phyloP scores from a whole-genome alignment of 1,284 basidiomycete genomes.

The Rugosomyces carneus region DNA sequence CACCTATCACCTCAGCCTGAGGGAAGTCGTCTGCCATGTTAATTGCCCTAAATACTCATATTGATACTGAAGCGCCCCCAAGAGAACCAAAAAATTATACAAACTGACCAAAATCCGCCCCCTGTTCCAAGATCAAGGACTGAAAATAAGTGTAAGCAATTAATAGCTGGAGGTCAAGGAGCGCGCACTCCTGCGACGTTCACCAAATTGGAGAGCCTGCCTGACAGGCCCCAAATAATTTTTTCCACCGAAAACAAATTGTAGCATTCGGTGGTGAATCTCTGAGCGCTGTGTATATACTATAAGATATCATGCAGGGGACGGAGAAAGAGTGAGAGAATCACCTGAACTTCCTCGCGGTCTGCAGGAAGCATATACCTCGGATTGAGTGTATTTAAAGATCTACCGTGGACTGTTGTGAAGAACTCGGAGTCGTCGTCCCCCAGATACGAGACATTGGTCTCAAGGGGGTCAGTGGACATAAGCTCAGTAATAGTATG shows the following conservation, averaged over 20 bases:
- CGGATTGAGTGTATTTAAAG: slow-evolving; percentile 43
- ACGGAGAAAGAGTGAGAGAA: neutral
- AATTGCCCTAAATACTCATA: slow-evolving; percentile 41
- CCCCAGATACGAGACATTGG: slow-evolving; percentile 22
- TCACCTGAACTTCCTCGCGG: slow-evolving; percentile 52
- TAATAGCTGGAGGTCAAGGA: slow-evolving; percentile 12
- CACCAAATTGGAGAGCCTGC: slow-evolving; percentile 44
- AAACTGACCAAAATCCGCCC: slow-evolving; percentile 47
- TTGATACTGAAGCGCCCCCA: neutral
- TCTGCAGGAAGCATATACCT: slow-evolving; percentile 58
- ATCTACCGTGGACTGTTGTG: slow-evolving; percentile 38
- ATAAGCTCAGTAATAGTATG: slow-evolving; percentile 13
- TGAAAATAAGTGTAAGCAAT: slow-evolving; percentile 20
- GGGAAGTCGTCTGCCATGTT: slow-evolving; percentile 67
- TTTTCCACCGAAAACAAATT: slow-evolving; percentile 56
- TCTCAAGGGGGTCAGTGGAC: slow-evolving; percentile 14
- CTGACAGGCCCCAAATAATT: slow-evolving; percentile 60
- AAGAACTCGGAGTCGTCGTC: slow-evolving; percentile 48
- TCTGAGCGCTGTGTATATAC: slow-evolving; percentile 44
- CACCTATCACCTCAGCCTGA: slow-evolving; percentile 55
- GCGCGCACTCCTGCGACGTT: slow-evolving; percentile 33
- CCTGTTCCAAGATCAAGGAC: slow-evolving; percentile 67
- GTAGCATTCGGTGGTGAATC: slow-evolving; percentile 53
- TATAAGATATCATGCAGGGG: neutral
- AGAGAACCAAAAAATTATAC: neutral